Evolutionary conservation across 257 asterid genomes (phyloP), one percentile per base, ranked within the genome.

Genomic region (Solanum bulbocastanum): DNA sequence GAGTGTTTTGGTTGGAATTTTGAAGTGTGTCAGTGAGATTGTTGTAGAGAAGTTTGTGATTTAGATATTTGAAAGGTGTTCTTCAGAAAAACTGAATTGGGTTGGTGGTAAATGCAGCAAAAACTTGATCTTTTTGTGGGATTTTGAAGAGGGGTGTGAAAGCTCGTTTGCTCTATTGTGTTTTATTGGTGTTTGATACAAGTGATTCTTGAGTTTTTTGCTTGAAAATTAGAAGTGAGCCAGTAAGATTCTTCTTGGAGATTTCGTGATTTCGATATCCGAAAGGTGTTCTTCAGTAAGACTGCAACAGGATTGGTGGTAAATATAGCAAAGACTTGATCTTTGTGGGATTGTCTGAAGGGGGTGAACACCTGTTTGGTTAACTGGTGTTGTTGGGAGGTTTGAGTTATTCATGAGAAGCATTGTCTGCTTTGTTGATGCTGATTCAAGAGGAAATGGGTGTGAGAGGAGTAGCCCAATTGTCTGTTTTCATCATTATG

Each of bases 381-480:
- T 36, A 36, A 22, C 30, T 73, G 49, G 32, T 74, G 52, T 74
- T 83, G 62, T 32, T 7, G 56, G 42, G 71, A 83, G 52, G 83
- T 87, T 60, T 22, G 69, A 20, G 44, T 5, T 82, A 46, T 49
- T 76, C 83, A 89, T 89, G 94, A 89, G 90, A 92, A 92, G 91
- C 87, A 81, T 22, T 65, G 76, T 69, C 36, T 76, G 71, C 87
- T 88, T 83, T 87, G 88, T 90, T 84, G 46, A 81, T 89, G 92
- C 88, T 89, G 92, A 86, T 91, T 91, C 94, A 88, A 89, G 89
- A 81, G 88, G 86, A 84, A 89, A 92, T 90, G 91, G 92, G 92
- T 84, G 62, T 89, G 52, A 85, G 87, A 60, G 87, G 91, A 56
- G 86, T 87, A 89, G 35, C 90, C 86, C 90, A 71, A 87, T 71